Base-by-base conservation (phyloP, 2,329 filamentous ascomycete genomes). In the Colletotrichum sp. region DNA sequence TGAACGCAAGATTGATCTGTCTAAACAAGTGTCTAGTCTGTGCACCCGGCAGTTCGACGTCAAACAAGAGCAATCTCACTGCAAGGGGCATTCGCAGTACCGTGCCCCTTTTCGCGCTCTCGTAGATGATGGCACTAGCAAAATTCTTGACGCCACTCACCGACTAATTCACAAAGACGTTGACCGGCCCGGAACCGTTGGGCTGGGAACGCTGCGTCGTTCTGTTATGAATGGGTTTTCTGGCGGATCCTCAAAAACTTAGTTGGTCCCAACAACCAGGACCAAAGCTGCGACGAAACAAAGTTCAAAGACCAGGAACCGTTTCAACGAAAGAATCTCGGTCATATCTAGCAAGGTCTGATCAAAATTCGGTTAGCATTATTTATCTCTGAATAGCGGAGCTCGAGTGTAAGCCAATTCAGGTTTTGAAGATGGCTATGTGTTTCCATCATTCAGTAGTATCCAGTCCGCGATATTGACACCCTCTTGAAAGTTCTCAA, bases 61-160 rank as follows among this genome's bases (percentile, higher is more conserved):
- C 43, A 52, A 22, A 52, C n/a, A 52, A 22, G n/a, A 9, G 43
- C n/a, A 22, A 52, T 52, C n/a, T 52, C n/a, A 6, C 43, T 52
- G 43, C 43, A 52, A 52, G 43, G 43, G n/a, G 43, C 43, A 52
- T 52, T 52, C 6, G 43, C 43, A 52, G 43, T 52, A 52, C 43
- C 10, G 43, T 52, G 43, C 43, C n/a, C 43, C n/a, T 22, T 52
- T 52, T 52, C n/a, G n/a, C 43, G 10, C 6, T 13, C 10, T 12
- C 8, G 10, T 52, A 8, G 43, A 52, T 1, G 10, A 22, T 5
- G 6, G 43, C 43, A 22, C 43, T 52, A 52, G 43, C n/a, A 52
- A 4, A 22, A 8, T 52, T 2, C 43, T 52, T 22, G n/a, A 52
- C 43, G 43, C 43, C 43, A 52, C 43, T 52, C n/a, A 22, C n/a